Evolutionary conservation across 176 grass and related monocot species (phyloP).

Genomic region (Eleusine indica): DNA sequence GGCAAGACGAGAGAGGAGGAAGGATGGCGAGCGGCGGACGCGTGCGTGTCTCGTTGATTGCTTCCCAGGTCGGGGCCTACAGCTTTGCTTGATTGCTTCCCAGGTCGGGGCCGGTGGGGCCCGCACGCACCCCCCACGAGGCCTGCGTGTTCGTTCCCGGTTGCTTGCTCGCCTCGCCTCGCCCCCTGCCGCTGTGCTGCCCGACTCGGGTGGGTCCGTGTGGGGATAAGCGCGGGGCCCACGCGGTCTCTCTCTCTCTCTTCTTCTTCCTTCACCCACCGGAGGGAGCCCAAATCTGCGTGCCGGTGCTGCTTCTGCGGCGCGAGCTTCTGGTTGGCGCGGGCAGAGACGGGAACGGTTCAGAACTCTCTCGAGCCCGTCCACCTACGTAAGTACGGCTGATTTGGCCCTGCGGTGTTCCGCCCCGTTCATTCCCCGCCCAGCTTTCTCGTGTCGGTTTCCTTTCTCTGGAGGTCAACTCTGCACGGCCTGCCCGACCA

Average conservation of each 20-base stretch:
- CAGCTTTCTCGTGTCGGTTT: no score
- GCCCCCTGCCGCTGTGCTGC: neutral
- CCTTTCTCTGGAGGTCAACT: neutral
- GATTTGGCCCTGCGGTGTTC: no score
- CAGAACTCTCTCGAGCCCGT: neutral
- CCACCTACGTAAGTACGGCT: no score
- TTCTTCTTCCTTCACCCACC: no score
- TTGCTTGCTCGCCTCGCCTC: neutral
- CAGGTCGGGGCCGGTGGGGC: constrained; percentile 1
- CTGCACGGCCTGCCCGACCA: neutral
- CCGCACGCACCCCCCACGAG: constrained; percentile 29
- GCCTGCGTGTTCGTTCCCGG: constrained; percentile 40
- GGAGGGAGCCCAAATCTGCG: neutral
- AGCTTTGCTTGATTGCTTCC: no score
- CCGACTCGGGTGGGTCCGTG: neutral
- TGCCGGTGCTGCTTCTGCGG: no score
- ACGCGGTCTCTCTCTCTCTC: neutral
- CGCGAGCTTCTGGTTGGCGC: neutral
- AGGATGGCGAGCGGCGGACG: neutral
- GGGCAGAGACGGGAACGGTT: neutral
- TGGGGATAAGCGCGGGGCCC: neutral
- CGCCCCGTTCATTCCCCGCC: no score
- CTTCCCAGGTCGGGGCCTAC: neutral
- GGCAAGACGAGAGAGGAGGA: neutral
- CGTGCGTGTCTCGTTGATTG: no score